A percentile compares a stretch with the other conserved stretches of the same genome.
Evolutionary conservation across 257 asterid genomes (phyloP).

Genomic region (Sherardia arvensis): DNA sequence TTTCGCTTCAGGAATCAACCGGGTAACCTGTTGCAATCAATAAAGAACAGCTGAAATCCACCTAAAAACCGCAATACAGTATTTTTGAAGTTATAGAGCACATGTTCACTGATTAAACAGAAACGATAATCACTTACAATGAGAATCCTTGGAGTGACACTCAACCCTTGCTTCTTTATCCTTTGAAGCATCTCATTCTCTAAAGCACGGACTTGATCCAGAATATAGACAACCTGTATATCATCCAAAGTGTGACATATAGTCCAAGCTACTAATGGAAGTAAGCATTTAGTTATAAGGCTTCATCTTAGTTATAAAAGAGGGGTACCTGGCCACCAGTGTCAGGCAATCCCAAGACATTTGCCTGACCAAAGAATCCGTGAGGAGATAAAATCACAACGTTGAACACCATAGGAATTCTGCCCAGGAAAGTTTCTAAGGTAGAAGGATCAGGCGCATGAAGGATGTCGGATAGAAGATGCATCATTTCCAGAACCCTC

Average conservation of each 20-base stretch:
- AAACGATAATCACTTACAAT: conserved; percentile 35
- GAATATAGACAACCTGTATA: conserved; percentile 76
- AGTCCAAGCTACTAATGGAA: background rate
- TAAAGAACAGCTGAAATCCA: background rate
- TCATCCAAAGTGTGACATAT: conserved; percentile 9
- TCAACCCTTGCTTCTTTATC: conserved; percentile 81
- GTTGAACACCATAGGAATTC: conserved; percentile 91
- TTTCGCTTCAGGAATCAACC: conserved; percentile 91
- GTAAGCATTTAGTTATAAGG: background rate
- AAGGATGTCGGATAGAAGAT: conserved; percentile 81
- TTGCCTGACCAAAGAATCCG: conserved; percentile 98
- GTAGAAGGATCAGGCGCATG: conserved; percentile 95
- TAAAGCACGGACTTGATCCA: conserved; percentile 97
- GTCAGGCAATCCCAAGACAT: conserved; percentile 95
- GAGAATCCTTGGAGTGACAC: conserved; percentile 69
- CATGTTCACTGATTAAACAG: background rate
- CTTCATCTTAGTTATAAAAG: background rate
- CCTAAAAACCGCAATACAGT: background rate
- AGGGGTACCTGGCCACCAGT: conserved; percentile 98
- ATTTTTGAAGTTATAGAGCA: background rate
- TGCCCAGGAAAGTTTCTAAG: conserved; percentile 81
- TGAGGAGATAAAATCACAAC: conserved; percentile 85
- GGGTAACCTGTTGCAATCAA: conserved; percentile 54
- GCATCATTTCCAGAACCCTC: conserved; percentile 69
- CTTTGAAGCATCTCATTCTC: conserved; percentile 86